A percentile compares a stretch with the other conserved stretches of the same genome.
phyloP scores from a whole-genome alignment of 2,329 filamentous ascomycete genomes.

The Beauveria medogensis region DNA sequence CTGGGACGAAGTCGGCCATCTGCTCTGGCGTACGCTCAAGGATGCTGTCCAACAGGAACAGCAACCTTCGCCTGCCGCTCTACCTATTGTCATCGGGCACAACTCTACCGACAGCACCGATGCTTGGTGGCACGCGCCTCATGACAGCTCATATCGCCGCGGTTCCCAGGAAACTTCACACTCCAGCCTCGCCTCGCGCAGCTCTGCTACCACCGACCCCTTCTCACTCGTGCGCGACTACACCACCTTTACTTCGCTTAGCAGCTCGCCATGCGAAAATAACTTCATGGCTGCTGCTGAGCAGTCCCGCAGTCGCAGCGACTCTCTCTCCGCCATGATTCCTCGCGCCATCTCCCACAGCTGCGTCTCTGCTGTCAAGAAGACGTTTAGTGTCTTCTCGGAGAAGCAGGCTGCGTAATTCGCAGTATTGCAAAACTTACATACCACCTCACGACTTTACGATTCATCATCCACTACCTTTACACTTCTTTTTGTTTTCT shows the following conservation, averaged over 20 bases:
- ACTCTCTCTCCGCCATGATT: conserved; percentile 6
- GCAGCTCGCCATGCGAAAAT: conserved; percentile 1
- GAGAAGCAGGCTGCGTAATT: neutral
- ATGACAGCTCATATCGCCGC: neutral
- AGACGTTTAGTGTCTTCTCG: conserved; percentile 7
- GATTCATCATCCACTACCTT: neutral
- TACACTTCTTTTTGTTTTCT: neutral
- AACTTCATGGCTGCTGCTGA: neutral
- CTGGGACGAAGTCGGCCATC: conserved; percentile 29
- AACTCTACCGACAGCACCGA: neutral
- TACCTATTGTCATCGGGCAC: neutral
- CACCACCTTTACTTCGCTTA: neutral
- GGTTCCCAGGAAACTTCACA: conserved; percentile 5
- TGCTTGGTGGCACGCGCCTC: neutral
- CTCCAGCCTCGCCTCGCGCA: conserved; percentile 3
- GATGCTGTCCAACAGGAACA: conserved; percentile 12
- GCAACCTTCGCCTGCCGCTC: neutral
- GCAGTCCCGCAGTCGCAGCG: conserved; percentile 4
- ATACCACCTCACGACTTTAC: neutral
- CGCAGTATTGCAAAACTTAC: neutral
- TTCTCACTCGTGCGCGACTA: conserved; percentile 4
- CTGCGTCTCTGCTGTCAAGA: conserved; percentile 11
- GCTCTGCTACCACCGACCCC: neutral
- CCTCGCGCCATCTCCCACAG: conserved; percentile 8
- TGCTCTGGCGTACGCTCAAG: conserved; percentile 24